phyloP scores from a whole-genome alignment of 331 rosid species.

The Acacia pycnantha region DNA sequence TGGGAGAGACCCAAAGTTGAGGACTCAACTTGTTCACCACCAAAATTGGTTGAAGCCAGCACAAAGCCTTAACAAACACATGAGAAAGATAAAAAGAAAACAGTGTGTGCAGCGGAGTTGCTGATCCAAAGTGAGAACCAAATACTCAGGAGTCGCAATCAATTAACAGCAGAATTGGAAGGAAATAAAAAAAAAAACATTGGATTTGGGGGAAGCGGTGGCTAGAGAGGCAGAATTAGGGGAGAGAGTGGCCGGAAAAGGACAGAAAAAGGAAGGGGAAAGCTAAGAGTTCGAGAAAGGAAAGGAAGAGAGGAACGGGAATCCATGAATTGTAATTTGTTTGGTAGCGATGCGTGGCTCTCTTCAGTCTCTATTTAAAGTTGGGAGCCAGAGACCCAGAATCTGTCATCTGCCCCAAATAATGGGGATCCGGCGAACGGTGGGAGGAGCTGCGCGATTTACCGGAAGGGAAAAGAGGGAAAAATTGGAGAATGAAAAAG shows the following conservation, averaged over 20 bases:
- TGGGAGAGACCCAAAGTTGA: neutral
- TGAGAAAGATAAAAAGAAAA: neutral
- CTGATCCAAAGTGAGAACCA: conserved; percentile 17
- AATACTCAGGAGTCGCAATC: neutral
- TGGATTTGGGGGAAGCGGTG: conserved; percentile 14
- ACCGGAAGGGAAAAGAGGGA: no score
- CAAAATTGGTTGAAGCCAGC: conserved; percentile 8
- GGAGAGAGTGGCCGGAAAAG: conserved; percentile 24
- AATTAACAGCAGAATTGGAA: neutral
- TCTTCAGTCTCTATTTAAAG: no score
- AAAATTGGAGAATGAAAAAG: no score
- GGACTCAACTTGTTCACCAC: neutral
- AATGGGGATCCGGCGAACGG: no score
- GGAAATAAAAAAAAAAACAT: conserved; percentile 33
- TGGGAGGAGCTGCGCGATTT: no score
- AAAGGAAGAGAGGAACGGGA: conserved; percentile 24
- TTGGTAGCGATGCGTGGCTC: conserved; percentile 33
- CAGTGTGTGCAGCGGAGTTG: neutral
- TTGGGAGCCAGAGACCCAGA: neutral
- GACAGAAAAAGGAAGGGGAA: conserved; percentile 19
- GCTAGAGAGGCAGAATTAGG: conserved; percentile 28
- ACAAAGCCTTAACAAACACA: conserved; percentile 3
- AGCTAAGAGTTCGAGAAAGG: conserved; percentile 37
- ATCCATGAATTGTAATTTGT: conserved; percentile 42
- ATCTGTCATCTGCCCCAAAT: no score